phyloP scores from a whole-genome alignment of 352 stramenopile species.

The Phytophthora macrochlamydospora region DNA sequence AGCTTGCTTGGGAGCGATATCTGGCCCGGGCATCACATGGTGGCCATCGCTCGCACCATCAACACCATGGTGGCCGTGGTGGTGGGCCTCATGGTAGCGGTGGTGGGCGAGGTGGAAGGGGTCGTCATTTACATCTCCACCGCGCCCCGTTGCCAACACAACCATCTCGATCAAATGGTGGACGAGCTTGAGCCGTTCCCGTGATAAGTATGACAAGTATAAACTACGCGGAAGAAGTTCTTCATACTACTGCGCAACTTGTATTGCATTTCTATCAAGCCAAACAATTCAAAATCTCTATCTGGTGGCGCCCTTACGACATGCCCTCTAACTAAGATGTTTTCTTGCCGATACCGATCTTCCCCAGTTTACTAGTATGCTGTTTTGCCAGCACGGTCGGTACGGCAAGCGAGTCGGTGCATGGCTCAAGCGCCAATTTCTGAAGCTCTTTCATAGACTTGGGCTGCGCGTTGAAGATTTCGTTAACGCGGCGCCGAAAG shows the following conservation, averaged over 20 bases:
- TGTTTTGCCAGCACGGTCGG: slow-evolving; percentile 40
- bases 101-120: slow-evolving; percentile 20
- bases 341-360: slow-evolving; percentile 45
- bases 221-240: too few relatives aligned
- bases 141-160: slow-evolving; percentile 15
- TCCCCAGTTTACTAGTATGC: slow-evolving; percentile 34
- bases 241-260: slow-evolving; percentile 21
- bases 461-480: slow-evolving; percentile 78
- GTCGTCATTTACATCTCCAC: slow-evolving; percentile 36
- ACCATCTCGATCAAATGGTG: slow-evolving; percentile 9
- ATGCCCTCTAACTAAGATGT: slow-evolving; percentile 29
- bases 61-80: slow-evolving; percentile 15
- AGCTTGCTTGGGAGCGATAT: slow-evolving; percentile 62
- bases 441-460: slow-evolving; percentile 65
- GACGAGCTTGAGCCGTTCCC: not conserved
- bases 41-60: slow-evolving; percentile 24
- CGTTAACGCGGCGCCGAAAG: slow-evolving; percentile 66
- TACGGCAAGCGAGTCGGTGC: slow-evolving; percentile 58
- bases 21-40: slow-evolving; percentile 16
- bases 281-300: slow-evolving; percentile 46
- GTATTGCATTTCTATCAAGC: slow-evolving; percentile 41
- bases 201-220: slow-evolving; percentile 3
- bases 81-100: not conserved
- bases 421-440: slow-evolving; percentile 69
- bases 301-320: slow-evolving; percentile 20